Base-by-base conservation (phyloP, 371 early-diverging fungal species). In the Nematocida parisii region DNA sequence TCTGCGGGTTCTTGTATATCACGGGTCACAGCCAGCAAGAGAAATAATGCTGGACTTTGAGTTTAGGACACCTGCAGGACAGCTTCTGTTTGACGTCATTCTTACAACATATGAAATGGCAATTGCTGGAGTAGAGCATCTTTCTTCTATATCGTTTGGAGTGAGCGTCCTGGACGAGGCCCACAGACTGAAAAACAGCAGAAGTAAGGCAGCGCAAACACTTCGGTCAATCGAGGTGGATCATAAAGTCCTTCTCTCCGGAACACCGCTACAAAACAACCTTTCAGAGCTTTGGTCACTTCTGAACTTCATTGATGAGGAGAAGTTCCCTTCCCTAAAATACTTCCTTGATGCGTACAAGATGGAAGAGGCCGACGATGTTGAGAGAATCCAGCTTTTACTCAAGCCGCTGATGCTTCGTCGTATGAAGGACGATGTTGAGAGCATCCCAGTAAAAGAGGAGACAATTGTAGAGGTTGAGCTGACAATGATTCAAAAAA, bases 231-330 rank as follows among this genome's bases (percentile, higher is more conserved):
- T 97, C 75, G 88, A 91, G 33, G 93, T 94, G 55, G 89, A 91
- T 71, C 93, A 95, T 84, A 91, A 96, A 66, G 90, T 99, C 61
- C 87, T 99, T 57, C 90, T 99, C 45, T 96, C 97, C 0, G 99
- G 99, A 72, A 99, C 99, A 0, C 99, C 99, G 11, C 85, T 96
- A 55, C 94, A 97, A 87, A 99, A 99, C 90, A 96, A 97, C 83
- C 87, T 99, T 5, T 93, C 92, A 83, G 99, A 99, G 88, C 90
- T 99, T 11, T 99, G 97, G 97, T 92, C 96, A 6, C 89, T 99
- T 64, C 89, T 99, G 42, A 95, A 97, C 89, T 99, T 97, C 85
- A 88, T 99, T 83, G 88, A 95, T 42, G 97, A 98, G 2, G 93
- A 93, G 82, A 91, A 94, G 42, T 97, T 97, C 89, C 90, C 90